Percentiles rank a stretch among this genome's conserved stretches.
Evolutionary conservation across 345 rosid species (phyloP).

Genomic region (Adansonia digitata): DNA sequence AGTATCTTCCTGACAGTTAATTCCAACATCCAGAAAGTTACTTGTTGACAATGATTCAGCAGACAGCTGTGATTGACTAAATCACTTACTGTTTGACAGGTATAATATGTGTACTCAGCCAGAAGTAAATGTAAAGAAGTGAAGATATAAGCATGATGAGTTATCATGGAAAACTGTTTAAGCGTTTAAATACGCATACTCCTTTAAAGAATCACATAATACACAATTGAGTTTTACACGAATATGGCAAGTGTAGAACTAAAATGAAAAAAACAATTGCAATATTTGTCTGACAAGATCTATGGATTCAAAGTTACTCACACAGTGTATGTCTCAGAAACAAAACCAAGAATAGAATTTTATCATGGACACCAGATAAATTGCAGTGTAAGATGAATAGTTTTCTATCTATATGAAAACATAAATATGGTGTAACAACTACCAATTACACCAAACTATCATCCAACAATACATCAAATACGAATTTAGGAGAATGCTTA

Average conservation of each 20-base stretch:
- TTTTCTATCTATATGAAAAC: neutral
- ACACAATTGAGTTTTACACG: neutral
- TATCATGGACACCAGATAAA: neutral
- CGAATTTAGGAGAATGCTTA: neutral
- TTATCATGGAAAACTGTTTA: neutral
- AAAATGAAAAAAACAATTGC: neutral
- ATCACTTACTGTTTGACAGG: neutral
- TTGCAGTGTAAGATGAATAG: neutral
- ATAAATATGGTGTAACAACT: neutral
- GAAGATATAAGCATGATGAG: neutral
- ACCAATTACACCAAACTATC: neutral
- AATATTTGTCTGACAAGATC: neutral
- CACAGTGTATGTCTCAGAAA: neutral
- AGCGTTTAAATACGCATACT: neutral
- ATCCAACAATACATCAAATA: neutral
- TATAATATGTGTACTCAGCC: neutral
- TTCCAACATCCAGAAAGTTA: neutral
- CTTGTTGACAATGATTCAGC: neutral
- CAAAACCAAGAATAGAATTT: neutral
- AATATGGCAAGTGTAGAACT: neutral
- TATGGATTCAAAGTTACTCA: neutral
- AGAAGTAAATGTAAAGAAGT: neutral
- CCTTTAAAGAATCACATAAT: neutral
- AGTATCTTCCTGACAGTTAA: neutral
- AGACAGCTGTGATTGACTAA: neutral